Percentiles rank a stretch among this genome's conserved stretches.
phyloP scores from a whole-genome alignment of 495 filamentous ascomycete species.

The Tuber melanosporum region DNA sequence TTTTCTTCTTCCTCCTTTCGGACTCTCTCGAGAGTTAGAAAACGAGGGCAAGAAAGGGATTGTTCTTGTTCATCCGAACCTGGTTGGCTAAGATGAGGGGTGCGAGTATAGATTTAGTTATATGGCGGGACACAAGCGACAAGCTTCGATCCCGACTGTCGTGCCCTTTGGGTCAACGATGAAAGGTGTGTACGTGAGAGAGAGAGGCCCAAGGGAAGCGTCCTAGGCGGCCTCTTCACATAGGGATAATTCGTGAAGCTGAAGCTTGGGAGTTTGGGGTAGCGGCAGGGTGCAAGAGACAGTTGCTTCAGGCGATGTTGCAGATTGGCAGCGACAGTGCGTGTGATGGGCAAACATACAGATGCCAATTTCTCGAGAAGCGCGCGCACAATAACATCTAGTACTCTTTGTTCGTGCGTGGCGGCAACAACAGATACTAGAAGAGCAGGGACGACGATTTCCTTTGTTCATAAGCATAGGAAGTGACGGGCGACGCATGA shows the following conservation, averaged over 20 bases:
- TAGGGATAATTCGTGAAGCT: not conserved
- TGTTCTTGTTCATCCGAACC: conserved; percentile 32
- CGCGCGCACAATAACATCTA: conserved; percentile 19
- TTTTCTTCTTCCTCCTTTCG: not conserved
- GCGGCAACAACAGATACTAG: conserved; percentile 21
- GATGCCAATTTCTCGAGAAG: conserved; percentile 18
- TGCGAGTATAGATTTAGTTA: conserved; percentile 4
- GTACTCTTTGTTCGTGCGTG: conserved; percentile 31
- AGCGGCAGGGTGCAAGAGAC: conserved; percentile 33
- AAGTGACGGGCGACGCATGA: conserved; percentile 1
- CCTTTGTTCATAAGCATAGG: conserved; percentile 31
- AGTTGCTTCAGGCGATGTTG: conserved; percentile 23
- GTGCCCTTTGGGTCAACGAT: not conserved
- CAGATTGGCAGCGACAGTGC: conserved; percentile 23
- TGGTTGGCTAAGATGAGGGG: not conserved
- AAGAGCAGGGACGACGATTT: conserved; percentile 19
- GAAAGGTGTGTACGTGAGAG: not conserved
- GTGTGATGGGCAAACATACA: conserved; percentile 28
- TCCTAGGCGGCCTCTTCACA: not conserved
- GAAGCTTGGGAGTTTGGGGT: conserved; percentile 1
- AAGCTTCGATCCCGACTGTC: not conserved
- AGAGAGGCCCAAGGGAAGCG: not conserved
- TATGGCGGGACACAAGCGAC: not conserved
- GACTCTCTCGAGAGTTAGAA: not conserved
- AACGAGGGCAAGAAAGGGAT: not conserved